Percentiles rank a stretch among this genome's conserved stretches.
These are phyloP conservation scores for Sporothrix sp. DNA, from an alignment of 2,329 filamentous ascomycete genomes.

Conservation along the genomic window DNA sequence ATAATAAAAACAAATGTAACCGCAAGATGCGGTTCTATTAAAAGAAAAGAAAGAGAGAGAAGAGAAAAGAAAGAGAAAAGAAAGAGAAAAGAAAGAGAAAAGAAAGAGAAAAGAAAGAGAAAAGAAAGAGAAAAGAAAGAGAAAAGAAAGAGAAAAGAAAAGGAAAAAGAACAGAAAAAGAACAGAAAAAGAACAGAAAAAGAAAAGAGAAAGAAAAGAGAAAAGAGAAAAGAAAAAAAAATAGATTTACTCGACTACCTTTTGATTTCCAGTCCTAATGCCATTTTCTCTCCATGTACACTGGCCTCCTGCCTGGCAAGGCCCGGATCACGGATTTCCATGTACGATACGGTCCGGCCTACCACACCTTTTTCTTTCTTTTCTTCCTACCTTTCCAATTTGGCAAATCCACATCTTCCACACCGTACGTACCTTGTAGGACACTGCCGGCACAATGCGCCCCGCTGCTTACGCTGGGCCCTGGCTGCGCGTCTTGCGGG, in stretches of 20 bases:
- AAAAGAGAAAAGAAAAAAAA: neutral
- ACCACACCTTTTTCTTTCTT: too few species aligned
- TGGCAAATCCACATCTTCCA: too few species aligned
- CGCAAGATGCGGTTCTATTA: neutral
- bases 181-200: too few species aligned
- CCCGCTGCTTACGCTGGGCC: too few species aligned
- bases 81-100: neutral
- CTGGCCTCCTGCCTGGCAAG: too few species aligned
- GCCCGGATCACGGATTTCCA: too few species aligned
- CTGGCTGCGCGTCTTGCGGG: slow-evolving; percentile 32
- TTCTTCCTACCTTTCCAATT: too few species aligned
- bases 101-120: neutral
- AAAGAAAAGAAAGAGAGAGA: neutral
- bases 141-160: neutral
- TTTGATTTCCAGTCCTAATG: neutral
- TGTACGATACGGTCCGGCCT: too few species aligned
- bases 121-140: neutral
- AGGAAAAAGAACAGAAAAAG: too few species aligned
- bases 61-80: neutral
- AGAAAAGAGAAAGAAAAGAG: neutral
- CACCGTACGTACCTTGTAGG: too few species aligned
- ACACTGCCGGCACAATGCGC: too few species aligned
- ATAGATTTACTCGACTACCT: neutral
- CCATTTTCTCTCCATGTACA: neutral
- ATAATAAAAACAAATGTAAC: neutral